phyloP scores from a whole-genome alignment of 108 stramenopile genomes.

The Hondaea fermentalgiana region DNA sequence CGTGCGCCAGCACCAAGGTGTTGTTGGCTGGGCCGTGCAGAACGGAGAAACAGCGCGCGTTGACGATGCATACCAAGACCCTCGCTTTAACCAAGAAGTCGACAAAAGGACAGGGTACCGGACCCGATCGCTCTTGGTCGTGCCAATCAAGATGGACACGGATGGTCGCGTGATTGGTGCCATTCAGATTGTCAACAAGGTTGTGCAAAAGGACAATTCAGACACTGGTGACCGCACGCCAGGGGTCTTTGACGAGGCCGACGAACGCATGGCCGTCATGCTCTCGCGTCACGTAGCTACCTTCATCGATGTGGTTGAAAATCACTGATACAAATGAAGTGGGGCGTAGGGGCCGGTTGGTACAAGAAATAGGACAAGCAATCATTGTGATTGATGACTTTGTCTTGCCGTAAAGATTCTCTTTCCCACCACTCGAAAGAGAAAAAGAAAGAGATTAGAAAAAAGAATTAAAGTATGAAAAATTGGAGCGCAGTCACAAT shows the following conservation, averaged over 20 bases:
- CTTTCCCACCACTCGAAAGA: too few species aligned
- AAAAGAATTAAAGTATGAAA: too few species aligned
- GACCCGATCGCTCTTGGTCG: conserved; percentile 48
- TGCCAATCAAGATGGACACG: conserved; percentile 34
- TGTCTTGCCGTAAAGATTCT: too few species aligned
- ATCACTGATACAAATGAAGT: background rate
- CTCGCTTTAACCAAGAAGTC: conserved; percentile 48
- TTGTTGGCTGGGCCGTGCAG: background rate
- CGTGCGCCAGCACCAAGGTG: background rate
- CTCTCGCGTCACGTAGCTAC: background rate
- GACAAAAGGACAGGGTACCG: conserved; percentile 56
- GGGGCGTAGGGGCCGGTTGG: too few species aligned
- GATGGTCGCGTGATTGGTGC: conserved; percentile 15
- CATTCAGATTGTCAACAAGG: conserved; percentile 31
- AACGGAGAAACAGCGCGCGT: background rate
- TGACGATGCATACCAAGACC: conserved; percentile 33
- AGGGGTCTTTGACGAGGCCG: background rate
- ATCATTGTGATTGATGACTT: too few species aligned
- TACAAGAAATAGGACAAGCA: too few species aligned
- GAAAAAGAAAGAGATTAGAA: too few species aligned
- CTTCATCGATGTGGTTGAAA: background rate
- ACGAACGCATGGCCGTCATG: background rate
- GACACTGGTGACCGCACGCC: background rate
- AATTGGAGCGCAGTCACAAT: too few species aligned
- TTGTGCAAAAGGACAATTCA: background rate